Percentiles rank a stretch among this genome's conserved stretches.
phyloP scores from a whole-genome alignment of 2,329 filamentous ascomycete genomes.

The Ramichloridium luteum region DNA sequence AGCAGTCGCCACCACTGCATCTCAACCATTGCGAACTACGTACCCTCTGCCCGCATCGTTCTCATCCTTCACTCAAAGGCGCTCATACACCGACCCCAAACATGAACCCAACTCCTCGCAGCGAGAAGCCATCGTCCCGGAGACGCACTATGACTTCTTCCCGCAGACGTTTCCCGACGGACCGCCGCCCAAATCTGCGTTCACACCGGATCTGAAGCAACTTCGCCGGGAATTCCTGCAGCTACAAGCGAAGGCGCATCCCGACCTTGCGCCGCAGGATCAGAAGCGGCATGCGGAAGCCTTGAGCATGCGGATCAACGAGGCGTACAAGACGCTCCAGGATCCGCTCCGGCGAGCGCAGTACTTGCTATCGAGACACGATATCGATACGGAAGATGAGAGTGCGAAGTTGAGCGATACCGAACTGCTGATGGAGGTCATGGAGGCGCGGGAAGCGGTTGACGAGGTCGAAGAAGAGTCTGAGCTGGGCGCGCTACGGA shows the following conservation, averaged over 20 bases:
- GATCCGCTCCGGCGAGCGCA: constrained; percentile 75
- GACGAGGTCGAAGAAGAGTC: constrained; percentile 45
- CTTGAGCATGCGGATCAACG: constrained; percentile 73
- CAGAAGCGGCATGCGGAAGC: constrained; percentile 56
- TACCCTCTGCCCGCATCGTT: not conserved
- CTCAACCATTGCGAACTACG: not conserved
- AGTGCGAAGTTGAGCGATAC: constrained; percentile 53
- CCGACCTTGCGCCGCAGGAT: constrained; percentile 47
- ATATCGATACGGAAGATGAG: constrained; percentile 72
- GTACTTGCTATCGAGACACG: constrained; percentile 58
- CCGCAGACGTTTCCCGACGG: constrained; percentile 63
- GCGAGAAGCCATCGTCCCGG: constrained; percentile 8
- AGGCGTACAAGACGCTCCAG: constrained; percentile 75
- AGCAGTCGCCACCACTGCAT: not conserved
- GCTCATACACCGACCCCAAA: not conserved
- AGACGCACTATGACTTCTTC: constrained; percentile 80
- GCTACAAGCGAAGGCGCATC: constrained; percentile 66
- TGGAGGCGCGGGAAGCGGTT: constrained; percentile 60
- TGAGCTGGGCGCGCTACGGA: constrained; percentile 47
- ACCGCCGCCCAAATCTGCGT: constrained; percentile 64
- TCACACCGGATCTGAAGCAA: constrained; percentile 56
- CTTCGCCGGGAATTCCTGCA: constrained; percentile 77
- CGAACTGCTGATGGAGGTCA: constrained; percentile 63
- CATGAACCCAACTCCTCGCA: too few relatives aligned
- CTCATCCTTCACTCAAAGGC: not conserved